These are phyloP conservation scores for Neurospora sp. DNA, from an alignment of 495 filamentous ascomycete genomes.

Conservation along the genomic window DNA sequence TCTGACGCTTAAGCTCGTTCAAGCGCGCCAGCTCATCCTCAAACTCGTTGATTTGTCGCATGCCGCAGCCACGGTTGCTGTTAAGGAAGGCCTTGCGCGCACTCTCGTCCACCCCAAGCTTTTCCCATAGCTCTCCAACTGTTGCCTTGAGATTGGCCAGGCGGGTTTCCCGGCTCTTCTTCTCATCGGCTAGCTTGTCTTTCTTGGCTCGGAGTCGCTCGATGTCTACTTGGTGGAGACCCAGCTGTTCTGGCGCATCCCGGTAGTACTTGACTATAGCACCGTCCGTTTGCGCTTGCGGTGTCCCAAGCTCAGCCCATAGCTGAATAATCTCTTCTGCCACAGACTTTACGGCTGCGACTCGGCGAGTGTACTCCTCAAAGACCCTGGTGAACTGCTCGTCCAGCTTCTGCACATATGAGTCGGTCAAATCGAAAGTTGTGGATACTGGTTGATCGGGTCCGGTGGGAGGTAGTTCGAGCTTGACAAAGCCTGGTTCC, in stretches of 20 bases:
- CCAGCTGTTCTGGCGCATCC: constrained; percentile 85
- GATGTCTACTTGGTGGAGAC: constrained; percentile 79
- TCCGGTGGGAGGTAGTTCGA: constrained; percentile 71
- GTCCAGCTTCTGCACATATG: constrained; percentile 82
- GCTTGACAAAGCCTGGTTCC: constrained; percentile 70
- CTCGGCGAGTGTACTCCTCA: constrained; percentile 80
- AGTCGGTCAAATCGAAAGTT: constrained; percentile 76
- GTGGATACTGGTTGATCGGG: constrained; percentile 65
- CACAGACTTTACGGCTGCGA: constrained; percentile 61
- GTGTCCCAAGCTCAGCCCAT: constrained; percentile 90
- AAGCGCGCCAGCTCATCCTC: constrained; percentile 79
- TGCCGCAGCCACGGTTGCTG: constrained; percentile 60
- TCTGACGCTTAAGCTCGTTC: constrained; percentile 88
- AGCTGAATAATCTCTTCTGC: constrained; percentile 82
- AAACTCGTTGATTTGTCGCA: constrained; percentile 85
- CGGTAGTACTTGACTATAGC: constrained; percentile 80
- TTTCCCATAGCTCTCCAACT: constrained; percentile 81
- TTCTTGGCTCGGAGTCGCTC: constrained; percentile 57
- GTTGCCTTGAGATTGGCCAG: constrained; percentile 63
- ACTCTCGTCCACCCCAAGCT: constrained; percentile 67
- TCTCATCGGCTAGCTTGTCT: constrained; percentile 88
- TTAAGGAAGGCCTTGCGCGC: constrained; percentile 77
- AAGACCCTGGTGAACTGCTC: constrained; percentile 87
- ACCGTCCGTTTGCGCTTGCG: constrained; percentile 83
- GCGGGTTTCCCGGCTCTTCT: constrained; percentile 71